Evolutionary conservation across 495 filamentous ascomycete species (phyloP).

Genomic region (Hypoxylon intermedium): DNA sequence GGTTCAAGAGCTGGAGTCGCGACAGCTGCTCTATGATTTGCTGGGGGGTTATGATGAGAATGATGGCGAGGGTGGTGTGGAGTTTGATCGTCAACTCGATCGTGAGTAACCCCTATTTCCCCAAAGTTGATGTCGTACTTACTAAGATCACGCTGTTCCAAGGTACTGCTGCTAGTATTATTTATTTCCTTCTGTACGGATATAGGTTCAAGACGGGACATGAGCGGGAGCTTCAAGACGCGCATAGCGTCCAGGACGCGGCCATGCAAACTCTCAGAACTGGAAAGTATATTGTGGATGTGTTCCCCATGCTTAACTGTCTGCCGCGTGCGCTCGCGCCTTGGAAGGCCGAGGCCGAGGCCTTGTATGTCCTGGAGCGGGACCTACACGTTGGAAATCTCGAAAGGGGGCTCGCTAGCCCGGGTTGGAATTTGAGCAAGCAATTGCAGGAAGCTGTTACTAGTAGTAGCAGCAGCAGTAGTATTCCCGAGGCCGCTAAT

Average conservation of each 20-base stretch:
- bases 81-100: neutral
- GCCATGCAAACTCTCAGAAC: conserved; percentile 24
- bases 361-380: neutral
- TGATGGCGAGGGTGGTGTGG: neutral
- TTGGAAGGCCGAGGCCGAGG: conserved; percentile 54
- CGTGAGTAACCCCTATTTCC: neutral
- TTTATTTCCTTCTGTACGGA: conserved; percentile 52
- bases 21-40: conserved; percentile 23
- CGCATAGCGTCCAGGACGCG: neutral
- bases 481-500: neutral
- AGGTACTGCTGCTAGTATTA: conserved; percentile 37
- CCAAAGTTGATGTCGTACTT: neutral
- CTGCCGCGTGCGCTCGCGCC: conserved; percentile 51
- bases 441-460: conserved; percentile 4
- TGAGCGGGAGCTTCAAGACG: conserved; percentile 38
- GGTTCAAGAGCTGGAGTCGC: conserved; percentile 27
- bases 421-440: conserved; percentile 24
- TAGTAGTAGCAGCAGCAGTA: neutral
- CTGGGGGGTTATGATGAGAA: neutral
- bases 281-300: conserved; percentile 27
- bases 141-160: conserved; percentile 11
- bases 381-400: conserved; percentile 8
- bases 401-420: neutral
- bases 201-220: conserved; percentile 43
- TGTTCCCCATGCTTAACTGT: conserved; percentile 13